Base-by-base conservation (phyloP, 495 filamentous ascomycete species). In the Parachaetomium inaequale region DNA sequence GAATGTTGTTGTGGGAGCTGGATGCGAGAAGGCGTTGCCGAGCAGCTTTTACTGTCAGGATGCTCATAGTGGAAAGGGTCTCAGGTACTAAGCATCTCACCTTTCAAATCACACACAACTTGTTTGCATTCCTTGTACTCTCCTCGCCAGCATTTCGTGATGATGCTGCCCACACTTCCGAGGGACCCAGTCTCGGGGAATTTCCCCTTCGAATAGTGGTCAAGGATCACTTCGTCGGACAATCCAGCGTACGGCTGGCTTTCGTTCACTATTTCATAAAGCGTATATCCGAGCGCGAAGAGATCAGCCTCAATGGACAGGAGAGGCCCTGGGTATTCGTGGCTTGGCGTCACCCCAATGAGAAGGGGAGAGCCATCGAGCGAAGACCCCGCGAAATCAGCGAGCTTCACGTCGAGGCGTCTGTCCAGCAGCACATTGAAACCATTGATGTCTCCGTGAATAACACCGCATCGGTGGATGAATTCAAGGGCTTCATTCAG, bases 401-500 rank as follows among this genome's bases (percentile, higher is more conserved):
- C 34, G 5, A 56, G 36, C 38, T 56, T 56, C 8, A 36, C 54
- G 38, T 56, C 54, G 15, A 56, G 54, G 23, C 15, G 23, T 0
- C 28, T 5, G 38, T 34, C 26, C 3, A 58, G 55, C 2, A 58
- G 25, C 17, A 58, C 40, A 12, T 58, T 58, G 29, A 23, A 21
- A 12, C 40, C 26, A 17, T 46, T 46, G 26, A 58, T 3, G 28
- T 58, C 55, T 5, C 55, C 55, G 7, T 58, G 42, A 10, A 47
- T 47, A 34, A 58, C 42, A 10, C 55, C 42, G 40, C 26, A 46
- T 46, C 34, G 25, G 32, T 46, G 42, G 40, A 29, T 40, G 42
- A 58, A 58, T 8, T 32, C 55, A 23, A 58, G 55, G 11, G 55
- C 55, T 15, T 58, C 55, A 17, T 15, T 58, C 55, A 17, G 55